Base-by-base conservation (phyloP, 2,329 filamentous ascomycete species). In the Trichothecium roseum region DNA sequence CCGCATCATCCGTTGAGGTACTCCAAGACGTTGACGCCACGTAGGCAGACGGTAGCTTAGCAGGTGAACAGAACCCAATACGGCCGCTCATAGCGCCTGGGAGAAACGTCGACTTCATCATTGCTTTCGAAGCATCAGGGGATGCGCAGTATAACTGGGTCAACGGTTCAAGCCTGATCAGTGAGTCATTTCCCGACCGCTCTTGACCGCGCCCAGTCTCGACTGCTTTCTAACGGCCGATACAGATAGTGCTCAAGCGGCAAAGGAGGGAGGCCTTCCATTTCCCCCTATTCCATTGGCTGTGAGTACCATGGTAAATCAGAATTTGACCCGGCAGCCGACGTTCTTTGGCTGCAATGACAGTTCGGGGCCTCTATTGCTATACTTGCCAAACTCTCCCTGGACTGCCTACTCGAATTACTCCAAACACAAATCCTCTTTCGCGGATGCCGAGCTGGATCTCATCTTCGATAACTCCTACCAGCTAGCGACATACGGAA, bases 401-500 rank as follows among this genome's bases (percentile, higher is more conserved):
- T 53, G 49, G 48, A 42, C 47, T 3, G 46, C 40, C 2, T 53
- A 53, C 32, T 40, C 39, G 35, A 53, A 53, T 40, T 51, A 45
- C 33, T 43, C 48, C 3, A 52, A 46, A 32, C 35, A 28, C 0
- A 40, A 49, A 4, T 28, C 38, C 2, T 42, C 45, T 7, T 53
- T 53, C 37, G 51, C 49, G 2, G 18, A 45, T 1, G 35, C 41
- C 2, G 44, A 53, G 37, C 39, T 52, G 3, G 40, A 50, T 14
- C 34, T 44, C 15, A 44, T 43, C 4, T 30, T 48, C 12, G 48
- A 49, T 0, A 94, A 94, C 57, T 87, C 84, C 4, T 88, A 82
- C 60, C 72, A 89, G 48, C 70, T 78, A 5, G 86, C 74, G 1
- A 93, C 86, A 0, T 78, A 80, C 62, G 86, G 72, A 18, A 94